phyloP scores from a whole-genome alignment of 768 basidiomycete species.

The Leccinum ochraceum region DNA sequence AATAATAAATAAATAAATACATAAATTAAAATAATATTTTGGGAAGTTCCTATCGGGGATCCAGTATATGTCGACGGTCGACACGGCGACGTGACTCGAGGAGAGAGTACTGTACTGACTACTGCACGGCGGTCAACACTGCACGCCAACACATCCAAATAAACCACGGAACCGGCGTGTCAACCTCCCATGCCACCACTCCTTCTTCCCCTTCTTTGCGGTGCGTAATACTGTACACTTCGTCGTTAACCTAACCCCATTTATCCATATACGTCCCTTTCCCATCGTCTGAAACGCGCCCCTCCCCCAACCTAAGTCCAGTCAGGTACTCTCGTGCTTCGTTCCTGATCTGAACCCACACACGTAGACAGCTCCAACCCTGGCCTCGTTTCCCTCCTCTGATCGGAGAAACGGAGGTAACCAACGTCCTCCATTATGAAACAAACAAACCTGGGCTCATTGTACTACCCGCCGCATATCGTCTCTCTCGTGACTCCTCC shows the following conservation, averaged over 20 bases:
- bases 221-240: too few species aligned
- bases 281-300: conserved; percentile 1
- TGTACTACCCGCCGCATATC: neutral
- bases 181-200: too few species aligned
- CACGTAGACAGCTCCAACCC: neutral
- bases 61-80: conserved; percentile 1
- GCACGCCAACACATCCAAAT: conserved; percentile 15
- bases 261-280: conserved; percentile 16
- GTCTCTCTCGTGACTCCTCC: neutral
- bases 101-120: neutral
- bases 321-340: conserved; percentile 5
- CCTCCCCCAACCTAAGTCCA: neutral
- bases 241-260: conserved; percentile 10
- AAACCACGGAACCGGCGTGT: conserved; percentile 30
- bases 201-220: neutral
- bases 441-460: neutral
- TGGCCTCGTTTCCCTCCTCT: neutral
- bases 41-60: conserved; percentile 4
- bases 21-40: conserved; percentile 7
- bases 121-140: too few species aligned
- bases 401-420: conserved; percentile 28
- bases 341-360: conserved; percentile 21
- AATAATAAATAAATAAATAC: conserved; percentile 6
- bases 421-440: conserved; percentile 10
- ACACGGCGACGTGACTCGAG: conserved; percentile 13